Evolutionary conservation across 106 monocot genomes (phyloP), one percentile per base, ranked within the genome.

Genomic region (Ottelia alismoides): DNA sequence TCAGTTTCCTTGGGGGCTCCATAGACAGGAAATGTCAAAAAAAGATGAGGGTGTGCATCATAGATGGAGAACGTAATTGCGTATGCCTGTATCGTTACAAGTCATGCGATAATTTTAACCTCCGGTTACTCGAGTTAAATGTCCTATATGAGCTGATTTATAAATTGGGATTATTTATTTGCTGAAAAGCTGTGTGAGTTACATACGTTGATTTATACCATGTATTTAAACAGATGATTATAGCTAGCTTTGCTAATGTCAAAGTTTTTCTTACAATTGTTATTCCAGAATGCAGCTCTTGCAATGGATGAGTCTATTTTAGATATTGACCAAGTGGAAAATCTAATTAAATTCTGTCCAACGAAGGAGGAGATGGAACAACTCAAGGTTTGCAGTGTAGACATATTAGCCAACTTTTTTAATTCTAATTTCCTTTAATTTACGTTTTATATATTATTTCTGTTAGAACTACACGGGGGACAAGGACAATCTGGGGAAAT

Each of bases 301-400:
- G 77, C 89, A 29, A 54, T 90, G 77, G 89, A 90, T 67, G 89
- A 90, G 55, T 84, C 80, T 40, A 66, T 84, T 57, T 74, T 90
- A 46, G 84, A 90, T 75, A 75, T 63, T 54, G 89, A 90, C 66
- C 89, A 89, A 67, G 74, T 89, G 22, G 83, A 84, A 55, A 89
- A 84, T 66, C 65, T 89, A 23, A 76, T 89, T 24, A 89, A 89
- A 55, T 89, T 80, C 72, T 89, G 80, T 57, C 89, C 89, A 23
- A 84, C 84, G 50, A 89, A 89, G 65, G 89, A 89, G 61, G 89
- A 89, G 63, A 89, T 89, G 77, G 77, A 89, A 47, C 75, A 74
- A 49, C 72, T 90, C 23, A 90, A 90, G 89, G 89, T 84, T 16
- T 43, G 40, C 16, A 6, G 30, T 25, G 32, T 61, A 11, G 12